These are phyloP conservation scores for Incumbomyces lentus DNA, from an alignment of 2,329 filamentous ascomycete species.

Conservation along the genomic window DNA sequence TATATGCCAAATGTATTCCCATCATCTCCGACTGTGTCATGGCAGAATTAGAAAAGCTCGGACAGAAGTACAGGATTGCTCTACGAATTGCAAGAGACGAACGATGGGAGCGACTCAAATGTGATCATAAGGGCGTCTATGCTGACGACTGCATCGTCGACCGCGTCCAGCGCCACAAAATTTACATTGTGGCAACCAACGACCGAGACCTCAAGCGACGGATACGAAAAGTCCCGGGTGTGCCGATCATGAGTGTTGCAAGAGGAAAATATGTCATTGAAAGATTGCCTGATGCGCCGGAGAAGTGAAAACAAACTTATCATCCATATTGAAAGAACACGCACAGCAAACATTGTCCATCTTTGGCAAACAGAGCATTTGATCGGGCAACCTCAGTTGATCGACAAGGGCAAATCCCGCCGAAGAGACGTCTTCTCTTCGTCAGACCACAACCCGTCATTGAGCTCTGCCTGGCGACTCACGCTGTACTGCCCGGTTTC, in stretches of 20 bases:
- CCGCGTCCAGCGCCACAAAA: constrained; percentile 59
- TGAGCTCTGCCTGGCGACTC: too few species aligned
- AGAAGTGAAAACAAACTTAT: constrained; percentile 35
- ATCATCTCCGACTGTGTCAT: constrained; percentile 77
- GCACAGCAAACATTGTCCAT: too few species aligned
- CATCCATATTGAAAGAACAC: too few species aligned
- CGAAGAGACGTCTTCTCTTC: too few species aligned
- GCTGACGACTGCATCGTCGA: constrained; percentile 80
- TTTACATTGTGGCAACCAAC: constrained; percentile 66
- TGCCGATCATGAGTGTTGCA: constrained; percentile 63
- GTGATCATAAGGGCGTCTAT: constrained; percentile 81
- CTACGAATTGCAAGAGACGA: constrained; percentile 80
- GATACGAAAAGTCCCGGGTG: constrained; percentile 69
- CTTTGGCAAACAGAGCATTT: constrained; percentile 1
- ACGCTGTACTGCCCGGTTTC: too few species aligned
- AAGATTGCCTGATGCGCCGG: constrained; percentile 72
- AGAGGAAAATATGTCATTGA: constrained; percentile 92
- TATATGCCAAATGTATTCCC: constrained; percentile 83
- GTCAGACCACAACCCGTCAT: too few species aligned
- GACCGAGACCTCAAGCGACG: constrained; percentile 69
- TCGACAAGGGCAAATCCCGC: too few species aligned
- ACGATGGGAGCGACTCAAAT: constrained; percentile 73
- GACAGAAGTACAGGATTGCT: constrained; percentile 78
- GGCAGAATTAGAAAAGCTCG: constrained; percentile 81
- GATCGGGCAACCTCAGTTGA: too few species aligned